Evolutionary conservation across 441 rosid species (phyloP).

Genomic region (Viola pubescens): DNA sequence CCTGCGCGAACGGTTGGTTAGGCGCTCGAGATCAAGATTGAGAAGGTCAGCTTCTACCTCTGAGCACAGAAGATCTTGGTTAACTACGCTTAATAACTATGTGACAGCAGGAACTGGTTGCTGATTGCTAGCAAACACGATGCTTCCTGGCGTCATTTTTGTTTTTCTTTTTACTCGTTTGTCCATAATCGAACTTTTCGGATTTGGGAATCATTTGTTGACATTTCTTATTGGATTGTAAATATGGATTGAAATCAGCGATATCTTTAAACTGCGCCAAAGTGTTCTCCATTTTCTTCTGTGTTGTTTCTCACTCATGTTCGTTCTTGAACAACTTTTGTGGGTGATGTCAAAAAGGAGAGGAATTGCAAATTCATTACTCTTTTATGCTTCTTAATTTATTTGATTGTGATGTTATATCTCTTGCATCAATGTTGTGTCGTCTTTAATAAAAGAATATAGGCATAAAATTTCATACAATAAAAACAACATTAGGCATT

Average conservation of each 20-base stretch:
- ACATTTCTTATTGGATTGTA: background rate
- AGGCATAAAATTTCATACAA: too few species aligned
- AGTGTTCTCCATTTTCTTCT: background rate
- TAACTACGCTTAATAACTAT: constrained; percentile 61
- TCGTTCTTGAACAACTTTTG: too few species aligned
- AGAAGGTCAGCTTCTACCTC: constrained; percentile 39
- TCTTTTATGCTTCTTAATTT: too few species aligned
- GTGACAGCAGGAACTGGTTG: constrained; percentile 56
- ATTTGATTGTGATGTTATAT: too few species aligned
- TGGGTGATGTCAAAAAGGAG: too few species aligned
- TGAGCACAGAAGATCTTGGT: constrained; percentile 62
- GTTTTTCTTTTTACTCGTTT: constrained; percentile 7
- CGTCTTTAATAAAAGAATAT: too few species aligned
- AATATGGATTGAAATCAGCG: background rate
- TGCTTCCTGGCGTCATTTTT: background rate
- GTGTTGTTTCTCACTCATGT: background rate
- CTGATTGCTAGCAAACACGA: constrained; percentile 24
- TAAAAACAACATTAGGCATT: too few species aligned
- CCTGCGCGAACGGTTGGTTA: constrained; percentile 23
- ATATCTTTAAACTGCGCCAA: background rate
- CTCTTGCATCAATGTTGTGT: too few species aligned
- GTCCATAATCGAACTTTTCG: constrained; percentile 5
- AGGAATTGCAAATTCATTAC: too few species aligned
- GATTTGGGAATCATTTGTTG: background rate
- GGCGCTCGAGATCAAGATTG: constrained; percentile 49